Base-by-base conservation (phyloP, 495 filamentous ascomycete genomes). In the Penicillium parvum region DNA sequence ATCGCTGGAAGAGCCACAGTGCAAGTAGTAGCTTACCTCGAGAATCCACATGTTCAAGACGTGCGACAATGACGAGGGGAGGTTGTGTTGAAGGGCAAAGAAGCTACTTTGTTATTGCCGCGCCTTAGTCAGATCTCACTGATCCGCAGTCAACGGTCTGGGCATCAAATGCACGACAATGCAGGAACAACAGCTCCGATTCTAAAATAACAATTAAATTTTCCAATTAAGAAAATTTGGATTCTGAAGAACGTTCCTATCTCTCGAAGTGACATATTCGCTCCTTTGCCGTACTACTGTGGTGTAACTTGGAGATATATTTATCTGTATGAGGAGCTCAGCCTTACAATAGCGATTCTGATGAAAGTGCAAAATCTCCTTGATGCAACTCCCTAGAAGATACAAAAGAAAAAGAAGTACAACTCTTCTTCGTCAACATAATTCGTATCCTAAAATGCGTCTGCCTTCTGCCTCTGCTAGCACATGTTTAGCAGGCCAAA, bases 11-110 rank as follows among this genome's bases (percentile, higher is more conserved):
- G n/a, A n/a, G n/a, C n/a, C n/a, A n/a, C n/a, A 25, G 20, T 15
- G 15, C 25, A 1, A 29, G 5, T 32, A 11, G 23, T n/a, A n/a
- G 26, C 59, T 60, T 49, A 71, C 68, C 57, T 71, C 68, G 36
- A 71, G 64, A 49, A 71, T 66, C 57, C 63, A 69, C 68, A 71
- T 71, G 45, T 44, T 58, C 45, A 15, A 52, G 39, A 41, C 33
- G 35, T 49, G 54, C 60, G 46, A 57, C 51, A 50, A 52, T 47
- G 43, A 37, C 23, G 45, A 53, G 37, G 17, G 39, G 26, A 37
- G 29, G 40, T 16, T 34, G 12, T 38, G 32, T 32, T 34, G 45
- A 43, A 38, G 38, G 32, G 42, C 43, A 41, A 46, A 55, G 48
- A 47, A 54, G 40, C 32, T 56, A 59, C 54, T 61, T 58, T 57